Percentiles rank a stretch among this genome's conserved stretches.
Evolutionary conservation across 2,329 filamentous ascomycete genomes (phyloP).

Genomic region (Dothideomycetes sp.): DNA sequence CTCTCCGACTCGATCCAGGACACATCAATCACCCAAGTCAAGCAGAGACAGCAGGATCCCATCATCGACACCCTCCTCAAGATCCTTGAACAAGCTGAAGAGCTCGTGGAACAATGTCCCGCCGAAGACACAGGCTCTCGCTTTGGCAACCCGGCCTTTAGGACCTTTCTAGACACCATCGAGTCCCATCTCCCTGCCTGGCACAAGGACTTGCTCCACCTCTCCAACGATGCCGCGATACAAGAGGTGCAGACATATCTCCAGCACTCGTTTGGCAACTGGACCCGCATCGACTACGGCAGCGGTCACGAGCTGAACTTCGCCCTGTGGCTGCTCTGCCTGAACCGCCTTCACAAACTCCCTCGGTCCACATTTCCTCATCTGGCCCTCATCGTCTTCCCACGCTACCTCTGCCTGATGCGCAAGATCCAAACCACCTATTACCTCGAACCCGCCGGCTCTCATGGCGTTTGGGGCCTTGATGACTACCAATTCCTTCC

Average conservation of each 20-base stretch:
- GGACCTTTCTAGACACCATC: slow-evolving; percentile 63
- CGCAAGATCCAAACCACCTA: slow-evolving; percentile 80
- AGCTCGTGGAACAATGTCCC: slow-evolving; percentile 57
- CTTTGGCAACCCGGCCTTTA: slow-evolving; percentile 91
- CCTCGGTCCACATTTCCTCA: slow-evolving; percentile 56
- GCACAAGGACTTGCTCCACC: slow-evolving; percentile 48
- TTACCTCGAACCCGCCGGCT: slow-evolving; percentile 72
- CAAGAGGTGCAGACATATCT: slow-evolving; percentile 73
- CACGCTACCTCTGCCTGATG: slow-evolving; percentile 77
- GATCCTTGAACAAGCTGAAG: slow-evolving; percentile 60
- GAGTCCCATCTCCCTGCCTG: slow-evolving; percentile 39
- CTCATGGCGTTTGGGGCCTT: slow-evolving; percentile 41
- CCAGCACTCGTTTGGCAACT: slow-evolving; percentile 73
- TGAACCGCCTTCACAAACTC: slow-evolving; percentile 67
- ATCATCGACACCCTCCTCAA: slow-evolving; percentile 52
- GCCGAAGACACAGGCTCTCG: slow-evolving; percentile 81
- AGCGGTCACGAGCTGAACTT: slow-evolving; percentile 98
- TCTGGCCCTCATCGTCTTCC: slow-evolving; percentile 68
- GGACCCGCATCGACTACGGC: slow-evolving; percentile 84
- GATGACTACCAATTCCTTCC: slow-evolving; percentile 44
- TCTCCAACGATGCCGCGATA: slow-evolving; percentile 42
- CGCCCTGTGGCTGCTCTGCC: slow-evolving; percentile 87
- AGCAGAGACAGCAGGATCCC: slow-evolving; percentile 45
- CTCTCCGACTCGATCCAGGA: slow-evolving; percentile 73
- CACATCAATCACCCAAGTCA: slow-evolving; percentile 51